phyloP scores from a whole-genome alignment of 164 flowering plant species.

The Macadamia integrifolia region DNA sequence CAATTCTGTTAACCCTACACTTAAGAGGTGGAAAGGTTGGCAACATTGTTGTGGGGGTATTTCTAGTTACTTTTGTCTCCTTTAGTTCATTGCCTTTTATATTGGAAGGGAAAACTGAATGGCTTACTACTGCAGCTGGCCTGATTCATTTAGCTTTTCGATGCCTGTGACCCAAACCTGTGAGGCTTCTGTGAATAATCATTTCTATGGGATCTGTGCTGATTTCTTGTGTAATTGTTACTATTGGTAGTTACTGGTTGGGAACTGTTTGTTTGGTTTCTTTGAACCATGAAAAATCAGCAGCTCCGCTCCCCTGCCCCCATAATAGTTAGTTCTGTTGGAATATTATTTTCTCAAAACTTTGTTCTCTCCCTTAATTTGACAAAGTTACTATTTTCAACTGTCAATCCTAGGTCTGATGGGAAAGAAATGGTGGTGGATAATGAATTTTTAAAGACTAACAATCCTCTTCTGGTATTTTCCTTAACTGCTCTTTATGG shows the following conservation, averaged over 20 bases:
- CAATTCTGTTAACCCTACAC: no score
- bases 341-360: not conserved
- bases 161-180: not conserved
- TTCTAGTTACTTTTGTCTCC: not conserved
- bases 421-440: conserved; percentile 75
- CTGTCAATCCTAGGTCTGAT: conserved; percentile 52
- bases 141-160: not conserved
- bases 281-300: no score
- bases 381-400: not conserved
- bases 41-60: no score
- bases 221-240: not conserved
- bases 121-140: no score
- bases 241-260: not conserved
- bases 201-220: not conserved
- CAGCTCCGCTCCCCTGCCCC: no score
- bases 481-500: not conserved
- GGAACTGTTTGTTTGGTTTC: not conserved
- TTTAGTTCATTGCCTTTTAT: not conserved
- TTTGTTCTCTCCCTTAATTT: not conserved
- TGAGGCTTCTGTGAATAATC: no score
- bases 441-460: conserved; percentile 60
- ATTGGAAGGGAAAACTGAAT: not conserved
- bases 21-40: no score
- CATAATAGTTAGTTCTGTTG: no score
- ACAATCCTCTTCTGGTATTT: conserved; percentile 68